Conservation (phyloP, 108 stramenopile species). For the Pseudonitzschia delicatissima region DNA sequence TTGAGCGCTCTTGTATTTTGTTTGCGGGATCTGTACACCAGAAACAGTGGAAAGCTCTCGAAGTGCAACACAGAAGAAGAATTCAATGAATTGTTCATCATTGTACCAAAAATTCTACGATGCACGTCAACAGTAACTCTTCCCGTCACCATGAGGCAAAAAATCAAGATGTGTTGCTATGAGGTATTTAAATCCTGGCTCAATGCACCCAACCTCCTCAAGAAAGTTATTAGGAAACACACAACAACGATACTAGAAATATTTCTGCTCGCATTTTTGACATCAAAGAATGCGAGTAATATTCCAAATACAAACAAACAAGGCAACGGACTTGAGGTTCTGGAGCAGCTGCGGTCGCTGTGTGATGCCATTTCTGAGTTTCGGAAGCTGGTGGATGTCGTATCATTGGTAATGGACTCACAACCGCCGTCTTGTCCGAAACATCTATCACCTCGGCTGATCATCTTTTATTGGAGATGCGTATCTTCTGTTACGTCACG, state of each 20-base stretch:
- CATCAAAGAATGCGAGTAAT: background rate
- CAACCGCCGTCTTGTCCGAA: background rate
- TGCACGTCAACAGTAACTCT: background rate
- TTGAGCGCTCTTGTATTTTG: slow-evolving; percentile 6
- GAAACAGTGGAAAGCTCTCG: background rate
- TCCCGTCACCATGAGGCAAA: background rate
- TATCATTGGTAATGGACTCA: background rate
- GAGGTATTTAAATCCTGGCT: slow-evolving; percentile 4
- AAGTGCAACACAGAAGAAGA: background rate
- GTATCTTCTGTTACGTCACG: background rate
- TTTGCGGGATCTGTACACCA: slow-evolving; percentile 1
- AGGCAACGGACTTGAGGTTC: background rate
- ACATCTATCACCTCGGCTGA: background rate
- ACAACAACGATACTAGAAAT: background rate
- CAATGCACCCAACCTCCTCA: background rate
- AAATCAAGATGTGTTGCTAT: background rate
- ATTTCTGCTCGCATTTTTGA: background rate
- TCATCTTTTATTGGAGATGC: slow-evolving; percentile 6
- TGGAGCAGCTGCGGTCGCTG: background rate
- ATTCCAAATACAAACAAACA: background rate
- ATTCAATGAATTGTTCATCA: slow-evolving; percentile 3
- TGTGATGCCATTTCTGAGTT: background rate
- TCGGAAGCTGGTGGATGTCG: background rate
- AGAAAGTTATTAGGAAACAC: background rate
- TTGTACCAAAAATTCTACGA: background rate